Evolutionary conservation across 768 basidiomycete species (phyloP), one percentile per base, ranked within the genome.

Genomic region (Lactifluus piperatus): DNA sequence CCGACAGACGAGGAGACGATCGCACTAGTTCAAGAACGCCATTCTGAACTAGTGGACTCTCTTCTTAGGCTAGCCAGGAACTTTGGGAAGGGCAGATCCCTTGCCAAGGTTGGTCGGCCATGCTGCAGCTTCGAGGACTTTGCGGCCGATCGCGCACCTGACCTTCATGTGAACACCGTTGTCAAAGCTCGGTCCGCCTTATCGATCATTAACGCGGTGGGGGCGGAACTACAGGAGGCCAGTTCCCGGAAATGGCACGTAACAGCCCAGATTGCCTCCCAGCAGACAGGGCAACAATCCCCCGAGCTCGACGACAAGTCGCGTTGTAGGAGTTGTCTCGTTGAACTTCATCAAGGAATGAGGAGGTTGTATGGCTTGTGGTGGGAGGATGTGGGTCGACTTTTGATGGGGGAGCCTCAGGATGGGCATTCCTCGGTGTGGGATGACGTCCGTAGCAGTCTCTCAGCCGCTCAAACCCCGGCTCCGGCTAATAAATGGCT

Each of bases 301-400:
- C 14, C 20, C 20, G 60, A 34, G 13, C 18, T 20, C n/a, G 20
- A 27, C 3, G 48, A 46, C 2, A 45, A 37, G 22, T 11, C 43
- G 27, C 47, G 52, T n/a, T 63, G 62, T 36, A 44, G n/a, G 41
- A 36, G 13, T 32, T 63, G 62, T 36, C 52, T 61, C 32, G 8
- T 7, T 13, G 58, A 63, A 51, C 62, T 63, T 18, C 58, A 60
- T 26, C 62, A 24, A 16, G 62, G 37, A 24, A 55, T 63, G 62
- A 63, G 1, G 62, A 45, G 58, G 10, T 22, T 54, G 43, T 63
- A 63, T 6, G 24, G 49, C 24, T 14, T 37, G 30, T 63, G 62
- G 62, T 63, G 58, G 62, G 58, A 60, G 32, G 62, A 63, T 29
- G 41, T 48, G 45, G 60, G 60, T 7, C 50, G 54, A n/a, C 29